Conservation (phyloP, 2,329 filamentous ascomycete species). For the Cercospora zeae-maydis region DNA sequence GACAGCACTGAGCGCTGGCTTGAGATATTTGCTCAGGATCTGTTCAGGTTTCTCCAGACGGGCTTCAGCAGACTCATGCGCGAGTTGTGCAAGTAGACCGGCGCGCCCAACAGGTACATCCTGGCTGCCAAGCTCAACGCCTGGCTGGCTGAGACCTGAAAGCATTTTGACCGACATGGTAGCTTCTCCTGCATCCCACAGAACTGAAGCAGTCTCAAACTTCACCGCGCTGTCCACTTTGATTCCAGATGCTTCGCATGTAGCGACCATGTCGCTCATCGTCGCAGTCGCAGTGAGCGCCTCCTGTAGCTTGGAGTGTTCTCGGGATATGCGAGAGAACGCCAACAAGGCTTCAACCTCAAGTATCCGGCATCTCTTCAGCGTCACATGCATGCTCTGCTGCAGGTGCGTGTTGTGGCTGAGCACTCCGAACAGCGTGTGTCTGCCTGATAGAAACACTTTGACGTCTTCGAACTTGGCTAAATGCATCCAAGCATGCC, state of each 20-base stretch:
- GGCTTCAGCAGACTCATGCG: conserved; percentile 83
- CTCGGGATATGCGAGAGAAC: conserved; percentile 71
- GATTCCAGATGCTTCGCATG: conserved; percentile 68
- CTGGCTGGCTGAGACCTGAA: conserved; percentile 61
- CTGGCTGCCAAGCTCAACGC: conserved; percentile 62
- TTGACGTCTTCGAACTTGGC: conserved; percentile 72
- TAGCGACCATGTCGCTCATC: conserved; percentile 70
- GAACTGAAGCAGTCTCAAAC: conserved; percentile 79
- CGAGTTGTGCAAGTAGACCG: conserved; percentile 80
- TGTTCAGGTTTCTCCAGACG: conserved; percentile 85
- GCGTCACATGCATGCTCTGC: conserved; percentile 57
- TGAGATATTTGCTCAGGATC: conserved; percentile 82
- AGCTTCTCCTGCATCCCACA: conserved; percentile 94
- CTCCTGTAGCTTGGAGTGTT: conserved; percentile 78
- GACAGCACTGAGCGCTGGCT: conserved; percentile 78
- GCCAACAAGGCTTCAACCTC: conserved; percentile 75
- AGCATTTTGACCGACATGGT: conserved; percentile 85
- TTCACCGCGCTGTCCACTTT: conserved; percentile 72
- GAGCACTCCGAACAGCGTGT: conserved; percentile 76
- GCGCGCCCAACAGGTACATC: conserved; percentile 69
- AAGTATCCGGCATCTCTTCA: conserved; percentile 62
- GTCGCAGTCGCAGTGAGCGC: conserved; percentile 81
- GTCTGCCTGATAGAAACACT: conserved; percentile 75
- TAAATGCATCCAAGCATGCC: conserved; percentile 67
- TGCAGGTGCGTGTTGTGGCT: conserved; percentile 66